These are phyloP conservation scores for Penicillium maclennaniae DNA, from an alignment of 495 filamentous ascomycete species.

Conservation along the genomic window DNA sequence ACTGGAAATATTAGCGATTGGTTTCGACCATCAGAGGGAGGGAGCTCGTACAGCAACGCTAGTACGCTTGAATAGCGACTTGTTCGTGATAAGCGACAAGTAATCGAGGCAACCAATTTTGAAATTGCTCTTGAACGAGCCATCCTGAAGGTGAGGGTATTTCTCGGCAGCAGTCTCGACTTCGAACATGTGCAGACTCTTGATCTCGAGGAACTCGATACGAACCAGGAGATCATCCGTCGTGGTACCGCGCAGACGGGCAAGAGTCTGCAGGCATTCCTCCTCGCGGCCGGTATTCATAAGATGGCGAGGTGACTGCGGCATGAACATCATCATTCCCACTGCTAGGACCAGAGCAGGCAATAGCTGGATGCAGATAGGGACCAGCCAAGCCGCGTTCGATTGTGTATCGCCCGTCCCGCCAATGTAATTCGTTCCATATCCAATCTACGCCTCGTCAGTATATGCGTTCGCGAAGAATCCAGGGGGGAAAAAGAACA, in stretches of 20 bases:
- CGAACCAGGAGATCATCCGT: conserved; percentile 61
- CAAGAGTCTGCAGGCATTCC: conserved; percentile 47
- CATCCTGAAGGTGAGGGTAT: conserved; percentile 31
- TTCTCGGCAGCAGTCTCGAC: conserved; percentile 58
- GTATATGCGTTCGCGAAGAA: not conserved
- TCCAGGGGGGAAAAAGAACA: no score
- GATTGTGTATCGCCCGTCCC: conserved; percentile 40
- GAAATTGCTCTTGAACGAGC: conserved; percentile 28
- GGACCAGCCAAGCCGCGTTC: conserved; percentile 43
- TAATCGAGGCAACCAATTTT: conserved; percentile 31
- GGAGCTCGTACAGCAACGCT: conserved; percentile 27
- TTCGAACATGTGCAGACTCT: conserved; percentile 70
- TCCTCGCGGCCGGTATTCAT: conserved; percentile 56
- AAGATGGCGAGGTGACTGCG: conserved; percentile 76
- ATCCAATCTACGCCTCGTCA: conserved; percentile 17
- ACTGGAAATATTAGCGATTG: conserved; percentile 14
- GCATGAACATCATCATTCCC: conserved; percentile 63
- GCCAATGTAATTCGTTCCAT: conserved; percentile 45
- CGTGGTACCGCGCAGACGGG: conserved; percentile 57
- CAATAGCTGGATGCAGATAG: conserved; percentile 42
- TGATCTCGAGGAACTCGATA: conserved; percentile 77
- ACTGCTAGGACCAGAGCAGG: conserved; percentile 39
- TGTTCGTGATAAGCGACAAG: conserved; percentile 30
- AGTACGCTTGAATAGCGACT: conserved; percentile 35
- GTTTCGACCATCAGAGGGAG: not conserved